phyloP scores from a whole-genome alignment of 768 basidiomycete species.

The Pulveroboletus sp. region DNA sequence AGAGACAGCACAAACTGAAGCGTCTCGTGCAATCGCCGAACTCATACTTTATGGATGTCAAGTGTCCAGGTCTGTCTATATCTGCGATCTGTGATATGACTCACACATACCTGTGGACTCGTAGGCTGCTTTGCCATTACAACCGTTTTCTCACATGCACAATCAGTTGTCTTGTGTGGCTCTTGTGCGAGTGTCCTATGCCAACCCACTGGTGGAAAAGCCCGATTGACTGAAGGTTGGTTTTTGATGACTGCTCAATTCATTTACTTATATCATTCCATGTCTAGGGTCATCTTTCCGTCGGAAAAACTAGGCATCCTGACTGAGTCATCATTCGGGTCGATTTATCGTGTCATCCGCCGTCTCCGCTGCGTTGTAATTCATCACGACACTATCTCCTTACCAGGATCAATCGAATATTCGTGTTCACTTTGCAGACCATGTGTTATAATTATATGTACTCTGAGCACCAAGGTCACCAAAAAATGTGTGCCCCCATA shows the following conservation, averaged over 20 bases:
- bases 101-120: neutral
- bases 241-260: conserved; percentile 10
- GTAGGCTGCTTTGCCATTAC: conserved; percentile 94
- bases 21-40: conserved; percentile 97
- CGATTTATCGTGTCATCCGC: too few relatives aligned
- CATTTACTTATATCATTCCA: conserved; percentile 10
- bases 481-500: neutral
- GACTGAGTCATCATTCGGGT: neutral
- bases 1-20: conserved; percentile 97
- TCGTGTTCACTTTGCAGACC: conserved; percentile 4
- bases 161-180: conserved; percentile 93
- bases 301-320: conserved; percentile 72
- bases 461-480: conserved; percentile 2
- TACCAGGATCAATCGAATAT: conserved; percentile 5
- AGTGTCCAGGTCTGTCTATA: conserved; percentile 80
- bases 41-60: conserved; percentile 99
- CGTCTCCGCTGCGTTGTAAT: conserved; percentile 2
- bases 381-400: neutral
- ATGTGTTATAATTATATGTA: conserved; percentile 10
- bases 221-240: conserved; percentile 95
- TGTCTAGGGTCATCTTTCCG: conserved; percentile 93
- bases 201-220: conserved; percentile 98
- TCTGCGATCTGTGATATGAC: neutral
- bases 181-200: conserved; percentile 93
- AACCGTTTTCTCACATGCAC: conserved; percentile 99